Evolutionary conservation across 169 alveolate species (phyloP).

Genomic region (Plasmodium malariae): DNA sequence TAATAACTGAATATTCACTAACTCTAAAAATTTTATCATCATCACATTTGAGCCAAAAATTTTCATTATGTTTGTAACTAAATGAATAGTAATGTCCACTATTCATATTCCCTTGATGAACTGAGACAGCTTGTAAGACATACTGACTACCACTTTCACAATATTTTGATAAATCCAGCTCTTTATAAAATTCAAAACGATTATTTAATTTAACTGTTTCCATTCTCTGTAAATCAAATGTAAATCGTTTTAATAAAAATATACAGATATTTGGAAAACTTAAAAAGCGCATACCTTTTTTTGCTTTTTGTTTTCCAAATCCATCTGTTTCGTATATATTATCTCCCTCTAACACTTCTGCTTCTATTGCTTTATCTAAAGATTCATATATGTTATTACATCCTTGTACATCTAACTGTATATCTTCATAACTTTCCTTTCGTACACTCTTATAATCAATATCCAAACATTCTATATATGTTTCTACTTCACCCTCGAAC

Average conservation of each 20-base stretch:
- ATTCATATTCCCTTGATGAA: slow-evolving; percentile 96
- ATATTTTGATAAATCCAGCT: slow-evolving; percentile 88
- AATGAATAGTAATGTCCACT: slow-evolving; percentile 97
- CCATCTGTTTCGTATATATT: slow-evolving; percentile 97
- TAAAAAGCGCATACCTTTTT: slow-evolving; percentile 93
- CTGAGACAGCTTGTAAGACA: slow-evolving; percentile 94
- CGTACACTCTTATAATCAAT: slow-evolving; percentile 93
- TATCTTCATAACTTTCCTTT: slow-evolving; percentile 91
- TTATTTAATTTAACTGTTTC: slow-evolving; percentile 92
- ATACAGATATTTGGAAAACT: slow-evolving; percentile 95
- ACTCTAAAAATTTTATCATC: slow-evolving; percentile 93
- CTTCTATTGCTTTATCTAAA: slow-evolving; percentile 92
- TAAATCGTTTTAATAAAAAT: slow-evolving; percentile 93
- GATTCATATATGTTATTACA: slow-evolving; percentile 93
- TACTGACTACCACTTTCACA: slow-evolving; percentile 84
- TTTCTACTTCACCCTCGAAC: slow-evolving; percentile 96
- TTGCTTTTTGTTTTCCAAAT: slow-evolving; percentile 90
- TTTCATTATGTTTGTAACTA: slow-evolving; percentile 81
- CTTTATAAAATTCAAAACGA: slow-evolving; percentile 93
- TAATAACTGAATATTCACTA: slow-evolving; percentile 90
- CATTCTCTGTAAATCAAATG: slow-evolving; percentile 89
- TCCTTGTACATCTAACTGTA: slow-evolving; percentile 95
- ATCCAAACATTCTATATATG: slow-evolving; percentile 95
- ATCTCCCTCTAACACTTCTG: slow-evolving; percentile 95
- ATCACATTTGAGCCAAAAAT: slow-evolving; percentile 94